These are phyloP conservation scores for Rhizopogon roseolus DNA, from an alignment of 768 basidiomycete species.

Conservation along the genomic window DNA sequence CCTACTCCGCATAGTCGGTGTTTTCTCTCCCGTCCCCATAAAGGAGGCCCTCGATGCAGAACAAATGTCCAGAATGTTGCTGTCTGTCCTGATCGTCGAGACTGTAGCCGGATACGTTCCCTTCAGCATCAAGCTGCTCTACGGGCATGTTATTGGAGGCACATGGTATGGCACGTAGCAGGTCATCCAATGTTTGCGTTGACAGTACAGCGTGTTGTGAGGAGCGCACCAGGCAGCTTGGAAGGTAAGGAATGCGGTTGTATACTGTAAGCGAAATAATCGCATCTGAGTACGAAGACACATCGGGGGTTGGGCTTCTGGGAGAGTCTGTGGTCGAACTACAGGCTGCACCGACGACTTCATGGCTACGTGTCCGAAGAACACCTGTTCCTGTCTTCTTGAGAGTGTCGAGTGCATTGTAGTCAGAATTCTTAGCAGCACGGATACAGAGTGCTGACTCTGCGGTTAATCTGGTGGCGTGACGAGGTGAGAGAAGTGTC, in stretches of 20 bases:
- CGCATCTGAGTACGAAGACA: conserved; percentile 27
- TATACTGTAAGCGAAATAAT: conserved; percentile 59
- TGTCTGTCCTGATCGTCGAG: conserved; percentile 8
- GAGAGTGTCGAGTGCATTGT: conserved; percentile 44
- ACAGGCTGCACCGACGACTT: background rate
- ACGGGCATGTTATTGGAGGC: conserved; percentile 47
- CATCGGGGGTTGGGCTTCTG: background rate
- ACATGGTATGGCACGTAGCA: conserved; percentile 59
- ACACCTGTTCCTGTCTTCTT: conserved; percentile 32
- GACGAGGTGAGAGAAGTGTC: background rate
- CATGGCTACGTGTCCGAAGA: conserved; percentile 4
- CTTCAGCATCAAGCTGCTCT: conserved; percentile 33
- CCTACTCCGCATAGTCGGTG: conserved; percentile 58
- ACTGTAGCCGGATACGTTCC: conserved; percentile 29
- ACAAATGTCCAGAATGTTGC: conserved; percentile 33
- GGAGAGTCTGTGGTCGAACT: background rate
- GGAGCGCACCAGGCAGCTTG: conserved; percentile 50
- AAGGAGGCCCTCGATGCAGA: conserved; percentile 56
- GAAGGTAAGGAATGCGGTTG: conserved; percentile 56
- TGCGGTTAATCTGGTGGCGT: conserved; percentile 41
- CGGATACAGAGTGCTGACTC: conserved; percentile 62
- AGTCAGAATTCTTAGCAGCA: conserved; percentile 59
- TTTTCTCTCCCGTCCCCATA: conserved; percentile 51
- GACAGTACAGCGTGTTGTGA: conserved; percentile 69
- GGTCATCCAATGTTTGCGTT: conserved; percentile 67